Conservation (phyloP, 2,329 filamentous ascomycete species). For the Zymoseptoria crescenta region DNA sequence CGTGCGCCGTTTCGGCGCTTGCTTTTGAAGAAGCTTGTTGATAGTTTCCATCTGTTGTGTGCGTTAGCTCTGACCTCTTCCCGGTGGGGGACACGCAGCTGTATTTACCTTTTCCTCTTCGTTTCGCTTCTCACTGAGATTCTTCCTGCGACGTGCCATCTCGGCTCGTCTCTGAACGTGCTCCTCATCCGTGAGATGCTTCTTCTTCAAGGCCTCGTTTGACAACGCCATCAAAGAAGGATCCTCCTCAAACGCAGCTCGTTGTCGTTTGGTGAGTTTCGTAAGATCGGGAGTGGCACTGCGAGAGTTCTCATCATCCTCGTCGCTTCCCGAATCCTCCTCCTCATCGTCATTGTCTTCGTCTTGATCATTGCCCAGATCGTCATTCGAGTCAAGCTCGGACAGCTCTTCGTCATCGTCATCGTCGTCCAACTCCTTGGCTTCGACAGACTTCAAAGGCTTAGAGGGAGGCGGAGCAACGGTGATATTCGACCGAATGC, state of each 20-base stretch:
- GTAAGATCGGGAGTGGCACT: conserved; percentile 54
- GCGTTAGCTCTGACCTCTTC: background rate
- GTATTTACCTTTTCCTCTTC: conserved; percentile 62
- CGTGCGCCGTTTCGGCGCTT: conserved; percentile 60
- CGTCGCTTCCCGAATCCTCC: conserved; percentile 38
- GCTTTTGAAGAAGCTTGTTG: conserved; percentile 81
- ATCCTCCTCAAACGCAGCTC: conserved; percentile 41
- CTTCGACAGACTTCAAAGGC: conserved; percentile 39
- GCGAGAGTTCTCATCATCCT: conserved; percentile 45
- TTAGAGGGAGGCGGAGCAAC: conserved; percentile 24
- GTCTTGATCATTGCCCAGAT: conserved; percentile 31
- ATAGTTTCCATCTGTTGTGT: conserved; percentile 72
- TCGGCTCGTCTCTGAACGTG: conserved; percentile 65
- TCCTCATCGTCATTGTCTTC: conserved; percentile 35
- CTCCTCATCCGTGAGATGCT: conserved; percentile 65
- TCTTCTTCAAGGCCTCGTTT: conserved; percentile 64
- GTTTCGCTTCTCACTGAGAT: conserved; percentile 67
- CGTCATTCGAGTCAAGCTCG: conserved; percentile 29
- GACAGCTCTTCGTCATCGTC: conserved; percentile 44
- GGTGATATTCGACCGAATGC: conserved; percentile 23
- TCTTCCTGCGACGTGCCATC: conserved; percentile 66
- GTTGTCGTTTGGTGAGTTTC: conserved; percentile 62
- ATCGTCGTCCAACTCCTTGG: conserved; percentile 45
- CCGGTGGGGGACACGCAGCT: background rate
- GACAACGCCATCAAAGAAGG: conserved; percentile 44